These are phyloP conservation scores for Talaromyces sp. DNA, from an alignment of 2,329 filamentous ascomycete species.

Conservation along the genomic window DNA sequence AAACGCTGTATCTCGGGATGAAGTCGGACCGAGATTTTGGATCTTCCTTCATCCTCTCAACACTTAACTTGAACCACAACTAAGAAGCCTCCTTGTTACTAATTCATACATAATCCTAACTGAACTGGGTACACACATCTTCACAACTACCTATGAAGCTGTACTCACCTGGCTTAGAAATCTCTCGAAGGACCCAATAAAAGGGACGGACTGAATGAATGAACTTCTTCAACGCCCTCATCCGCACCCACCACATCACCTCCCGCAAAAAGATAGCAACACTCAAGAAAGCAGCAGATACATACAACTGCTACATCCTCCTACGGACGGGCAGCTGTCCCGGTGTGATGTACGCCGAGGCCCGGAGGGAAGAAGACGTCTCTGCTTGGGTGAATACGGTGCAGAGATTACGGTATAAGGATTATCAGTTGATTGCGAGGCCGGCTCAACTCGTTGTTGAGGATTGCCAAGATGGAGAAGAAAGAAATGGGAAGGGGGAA, in stretches of 20 bases:
- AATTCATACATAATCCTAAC: too few species aligned
- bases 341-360: constrained; percentile 77
- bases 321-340: constrained; percentile 67
- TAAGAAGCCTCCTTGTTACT: neutral
- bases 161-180: too few species aligned
- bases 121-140: too few species aligned
- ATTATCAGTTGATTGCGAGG: constrained; percentile 63
- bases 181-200: neutral
- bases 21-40: constrained; percentile 9
- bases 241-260: constrained; percentile 78
- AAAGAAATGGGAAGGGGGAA: constrained; percentile 23
- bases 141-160: too few species aligned
- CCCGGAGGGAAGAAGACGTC: constrained; percentile 53
- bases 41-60: neutral
- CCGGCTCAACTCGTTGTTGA: constrained; percentile 33
- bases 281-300: constrained; percentile 63
- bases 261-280: constrained; percentile 70
- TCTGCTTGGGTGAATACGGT: constrained; percentile 64
- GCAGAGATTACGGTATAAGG: constrained; percentile 67
- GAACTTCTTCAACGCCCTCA: constrained; percentile 58
- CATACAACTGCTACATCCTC: constrained; percentile 62
- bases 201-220: constrained; percentile 12
- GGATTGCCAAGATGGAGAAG: constrained; percentile 30
- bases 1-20: neutral
- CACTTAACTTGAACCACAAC: neutral